Conservation (phyloP, 2,329 filamentous ascomycete species). For the Calycina herbarum region DNA sequence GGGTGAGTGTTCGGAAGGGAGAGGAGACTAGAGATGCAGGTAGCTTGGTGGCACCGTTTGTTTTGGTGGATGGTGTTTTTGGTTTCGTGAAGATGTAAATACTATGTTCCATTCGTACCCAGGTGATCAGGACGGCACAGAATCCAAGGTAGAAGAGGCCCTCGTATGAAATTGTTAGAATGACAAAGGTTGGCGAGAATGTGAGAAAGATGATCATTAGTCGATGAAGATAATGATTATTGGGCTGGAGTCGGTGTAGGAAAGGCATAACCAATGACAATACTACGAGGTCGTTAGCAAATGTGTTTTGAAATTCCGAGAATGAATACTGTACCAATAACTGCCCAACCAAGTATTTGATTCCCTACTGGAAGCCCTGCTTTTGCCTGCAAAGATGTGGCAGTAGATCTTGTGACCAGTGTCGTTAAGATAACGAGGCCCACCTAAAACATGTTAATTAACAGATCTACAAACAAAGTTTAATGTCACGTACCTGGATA, state of each 20-base stretch:
- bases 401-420: constrained; percentile 82
- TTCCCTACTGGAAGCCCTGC: constrained; percentile 83
- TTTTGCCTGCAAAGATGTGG: constrained; percentile 81
- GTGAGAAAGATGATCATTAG: constrained; percentile 87
- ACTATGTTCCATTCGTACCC: constrained; percentile 88
- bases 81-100: constrained; percentile 54
- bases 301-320: constrained; percentile 8
- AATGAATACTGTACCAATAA: constrained; percentile 58
- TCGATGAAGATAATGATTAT: constrained; percentile 86
- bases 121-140: constrained; percentile 76
- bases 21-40: constrained; percentile 33
- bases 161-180: constrained; percentile 96
- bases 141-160: constrained; percentile 94
- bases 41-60: constrained; percentile 24
- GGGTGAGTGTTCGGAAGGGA: constrained; percentile 61
- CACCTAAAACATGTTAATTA: constrained; percentile 47
- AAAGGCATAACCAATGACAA: constrained; percentile 77
- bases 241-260: constrained; percentile 76
- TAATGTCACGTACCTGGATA: constrained; percentile 53
- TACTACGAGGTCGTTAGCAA: constrained; percentile 45
- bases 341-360: constrained; percentile 80
- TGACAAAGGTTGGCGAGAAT: constrained; percentile 90
- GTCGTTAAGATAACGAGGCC: constrained; percentile 80
- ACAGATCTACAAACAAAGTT: background rate
- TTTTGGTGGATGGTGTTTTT: constrained; percentile 18